Percentiles rank a stretch among this genome's conserved stretches.
Evolutionary conservation across 345 rosid genomes (phyloP).

Genomic region (Hevea brasiliensis): DNA sequence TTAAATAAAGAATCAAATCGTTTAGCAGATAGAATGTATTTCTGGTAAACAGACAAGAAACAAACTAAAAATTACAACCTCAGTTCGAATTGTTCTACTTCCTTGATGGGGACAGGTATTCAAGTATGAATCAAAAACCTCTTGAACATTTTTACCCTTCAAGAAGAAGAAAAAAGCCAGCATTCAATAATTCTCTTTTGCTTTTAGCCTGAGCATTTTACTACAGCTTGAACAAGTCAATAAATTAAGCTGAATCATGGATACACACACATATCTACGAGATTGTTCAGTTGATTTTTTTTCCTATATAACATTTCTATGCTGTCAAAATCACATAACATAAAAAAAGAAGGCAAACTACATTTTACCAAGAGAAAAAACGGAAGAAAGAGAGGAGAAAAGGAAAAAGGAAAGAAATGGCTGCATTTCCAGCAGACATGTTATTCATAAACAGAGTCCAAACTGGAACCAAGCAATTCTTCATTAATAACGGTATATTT

Average conservation of each 20-base stretch:
- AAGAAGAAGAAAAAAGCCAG: slow-evolving; percentile 11
- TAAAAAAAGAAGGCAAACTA: background rate
- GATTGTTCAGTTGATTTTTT: background rate
- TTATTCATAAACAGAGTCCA: background rate
- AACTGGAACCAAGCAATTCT: background rate
- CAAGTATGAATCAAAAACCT: slow-evolving; percentile 66
- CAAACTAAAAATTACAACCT: slow-evolving; percentile 44
- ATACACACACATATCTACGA: background rate
- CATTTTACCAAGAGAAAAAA: background rate
- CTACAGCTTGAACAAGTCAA: background rate
- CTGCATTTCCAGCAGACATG: background rate
- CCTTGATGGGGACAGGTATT: slow-evolving; percentile 92
- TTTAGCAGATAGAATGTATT: background rate
- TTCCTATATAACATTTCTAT: background rate
- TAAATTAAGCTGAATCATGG: background rate
- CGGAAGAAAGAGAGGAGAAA: too few species aligned
- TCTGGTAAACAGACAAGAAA: background rate
- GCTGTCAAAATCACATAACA: background rate
- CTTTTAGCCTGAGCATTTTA: background rate
- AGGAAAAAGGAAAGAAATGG: background rate
- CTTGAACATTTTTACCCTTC: slow-evolving; percentile 61
- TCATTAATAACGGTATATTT: background rate
- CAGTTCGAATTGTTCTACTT: slow-evolving; percentile 87
- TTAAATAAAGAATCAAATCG: background rate
- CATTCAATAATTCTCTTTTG: slow-evolving; percentile 1